Evolutionary conservation across 345 rosid genomes (phyloP).

Genomic region (Eucalyptus rudis): DNA sequence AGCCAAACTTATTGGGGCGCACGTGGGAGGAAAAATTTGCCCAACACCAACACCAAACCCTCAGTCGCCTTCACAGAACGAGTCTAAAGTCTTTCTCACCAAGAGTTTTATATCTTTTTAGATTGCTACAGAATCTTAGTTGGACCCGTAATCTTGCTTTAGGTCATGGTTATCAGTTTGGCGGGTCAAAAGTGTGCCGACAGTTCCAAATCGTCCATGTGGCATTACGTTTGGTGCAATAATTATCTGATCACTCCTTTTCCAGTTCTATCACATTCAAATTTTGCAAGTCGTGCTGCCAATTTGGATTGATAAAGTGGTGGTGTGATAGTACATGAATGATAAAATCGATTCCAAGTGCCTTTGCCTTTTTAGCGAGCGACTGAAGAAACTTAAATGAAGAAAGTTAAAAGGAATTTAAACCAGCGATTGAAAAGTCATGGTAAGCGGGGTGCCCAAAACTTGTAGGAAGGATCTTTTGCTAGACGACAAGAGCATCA

Average conservation of each 20-base stretch:
- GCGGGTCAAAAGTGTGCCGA: neutral
- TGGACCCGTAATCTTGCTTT: neutral
- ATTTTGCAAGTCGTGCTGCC: neutral
- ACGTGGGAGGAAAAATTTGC: neutral
- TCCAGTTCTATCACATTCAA: neutral
- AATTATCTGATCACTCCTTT: neutral
- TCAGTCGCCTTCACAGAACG: neutral
- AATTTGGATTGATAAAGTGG: neutral
- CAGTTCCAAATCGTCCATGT: neutral
- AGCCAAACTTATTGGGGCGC: neutral
- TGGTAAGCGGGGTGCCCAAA: neutral
- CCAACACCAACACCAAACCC: neutral
- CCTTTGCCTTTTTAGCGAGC: neutral
- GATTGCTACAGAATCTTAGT: neutral
- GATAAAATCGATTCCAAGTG: neutral
- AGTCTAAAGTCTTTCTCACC: neutral
- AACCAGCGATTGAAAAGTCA: neutral
- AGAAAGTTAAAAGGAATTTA: neutral
- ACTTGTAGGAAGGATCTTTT: neutral
- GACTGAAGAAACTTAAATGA: neutral
- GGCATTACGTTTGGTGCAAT: neutral
- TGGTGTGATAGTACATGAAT: neutral
- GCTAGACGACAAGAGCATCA: neutral
- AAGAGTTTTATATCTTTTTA: neutral
- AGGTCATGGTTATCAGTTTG: neutral